Evolutionary conservation across 352 stramenopile species (phyloP), one percentile per base, ranked within the genome.

Genomic region (Plasmopara viticola): DNA sequence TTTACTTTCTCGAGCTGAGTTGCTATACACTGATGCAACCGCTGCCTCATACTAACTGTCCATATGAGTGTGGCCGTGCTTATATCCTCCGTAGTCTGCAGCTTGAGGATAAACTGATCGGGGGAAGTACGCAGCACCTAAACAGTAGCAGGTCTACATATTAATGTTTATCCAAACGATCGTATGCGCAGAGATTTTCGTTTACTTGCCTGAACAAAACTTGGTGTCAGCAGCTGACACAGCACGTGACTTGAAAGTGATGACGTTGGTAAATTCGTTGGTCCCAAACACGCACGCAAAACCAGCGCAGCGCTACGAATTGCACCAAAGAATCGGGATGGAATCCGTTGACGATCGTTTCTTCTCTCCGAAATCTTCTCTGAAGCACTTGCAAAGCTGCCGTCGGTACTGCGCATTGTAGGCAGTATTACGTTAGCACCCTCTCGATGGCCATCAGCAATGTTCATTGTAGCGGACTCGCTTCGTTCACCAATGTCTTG

Each of bases 151-250:
- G 20, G 14, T 43, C 10, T 0, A 48, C 13, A 20, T 4, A 31
- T 62, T 33, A 62, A 47, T 43, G 15, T 41, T 33, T 9, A 48
- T 38, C 28, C 42, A 6, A 50, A 18, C 5, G 15, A 56, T 15
- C 18, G 41, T 14, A 48, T 9, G 45, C 5, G 6, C 9, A 48
- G 28, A 38, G n/a, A n/a, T 41, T 44, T 30, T 14, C 4, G 29
- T 13, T 10, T 29, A 59, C 64, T 17, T 62, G 90, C 82, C 52
- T 78, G 68, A 46, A 90, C 65, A 47, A 94, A 82, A 30, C 81
- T 87, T 46, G 81, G 84, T 7, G 81, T 90, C 44, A 91, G 57
- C 20, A 94, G 64, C 51, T 94, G 84, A 57, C 80, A 77, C 17
- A 94, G 58, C 17, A 90, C 78, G 60, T 79, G 74, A n/a, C 60